These are phyloP conservation scores for Botrytis paeoniae DNA, from an alignment of 2,329 filamentous ascomycete genomes.

Conservation along the genomic window DNA sequence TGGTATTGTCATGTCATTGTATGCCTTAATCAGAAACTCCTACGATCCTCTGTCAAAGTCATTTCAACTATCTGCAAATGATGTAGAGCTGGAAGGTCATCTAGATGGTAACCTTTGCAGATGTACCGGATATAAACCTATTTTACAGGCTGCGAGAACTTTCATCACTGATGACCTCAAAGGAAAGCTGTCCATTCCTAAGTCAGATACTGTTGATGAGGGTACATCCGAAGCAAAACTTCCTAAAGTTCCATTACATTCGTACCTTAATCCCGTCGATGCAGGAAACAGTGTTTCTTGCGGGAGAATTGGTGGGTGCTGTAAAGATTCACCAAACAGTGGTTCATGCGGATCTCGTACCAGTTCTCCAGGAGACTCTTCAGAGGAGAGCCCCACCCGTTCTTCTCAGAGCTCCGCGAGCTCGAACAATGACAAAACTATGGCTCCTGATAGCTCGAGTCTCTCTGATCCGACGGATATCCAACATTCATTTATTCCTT, in stretches of 20 bases:
- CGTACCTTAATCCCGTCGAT: slow-evolving; percentile 23
- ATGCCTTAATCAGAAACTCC: slow-evolving; percentile 84
- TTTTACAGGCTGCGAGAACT: slow-evolving; percentile 88
- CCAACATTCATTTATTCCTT: slow-evolving; percentile 67
- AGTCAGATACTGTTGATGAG: slow-evolving; percentile 53
- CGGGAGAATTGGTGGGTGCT: slow-evolving; percentile 54
- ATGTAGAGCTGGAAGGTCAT: slow-evolving; percentile 73
- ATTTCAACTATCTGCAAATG: slow-evolving; percentile 56
- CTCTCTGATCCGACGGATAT: background rate
- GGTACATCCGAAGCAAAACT: slow-evolving; percentile 35
- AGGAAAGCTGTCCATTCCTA: slow-evolving; percentile 57
- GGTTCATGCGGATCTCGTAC: slow-evolving; percentile 19
- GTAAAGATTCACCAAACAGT: slow-evolving; percentile 59
- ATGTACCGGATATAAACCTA: slow-evolving; percentile 92
- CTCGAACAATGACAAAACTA: slow-evolving; percentile 73
- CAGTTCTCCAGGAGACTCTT: slow-evolving; percentile 21
- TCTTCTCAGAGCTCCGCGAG: slow-evolving; percentile 71
- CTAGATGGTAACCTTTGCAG: slow-evolving; percentile 94
- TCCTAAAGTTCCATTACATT: slow-evolving; percentile 26
- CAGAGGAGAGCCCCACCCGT: slow-evolving; percentile 23
- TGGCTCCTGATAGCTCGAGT: too few relatives aligned
- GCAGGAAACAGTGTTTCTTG: slow-evolving; percentile 26
- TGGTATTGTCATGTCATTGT: slow-evolving; percentile 94
- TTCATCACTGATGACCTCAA: slow-evolving; percentile 53
- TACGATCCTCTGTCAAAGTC: slow-evolving; percentile 51